Evolutionary conservation across 352 stramenopile genomes (phyloP).

Genomic region (Phytophthora pinifolia): DNA sequence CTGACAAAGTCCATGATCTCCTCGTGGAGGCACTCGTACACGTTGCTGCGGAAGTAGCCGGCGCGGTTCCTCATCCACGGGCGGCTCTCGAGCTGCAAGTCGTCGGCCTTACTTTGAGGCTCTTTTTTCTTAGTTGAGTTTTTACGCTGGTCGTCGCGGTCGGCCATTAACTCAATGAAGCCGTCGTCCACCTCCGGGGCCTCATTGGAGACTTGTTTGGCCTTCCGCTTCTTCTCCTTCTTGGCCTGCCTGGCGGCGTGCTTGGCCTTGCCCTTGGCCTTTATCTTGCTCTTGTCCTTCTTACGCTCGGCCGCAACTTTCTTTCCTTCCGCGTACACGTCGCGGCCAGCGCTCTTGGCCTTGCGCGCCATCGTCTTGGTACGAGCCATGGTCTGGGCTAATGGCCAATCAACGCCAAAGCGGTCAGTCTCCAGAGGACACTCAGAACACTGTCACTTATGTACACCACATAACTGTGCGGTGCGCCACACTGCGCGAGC

Average conservation of each 20-base stretch:
- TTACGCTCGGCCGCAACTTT: constrained; percentile 38
- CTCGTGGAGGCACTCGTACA: constrained; percentile 92
- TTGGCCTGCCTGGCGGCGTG: constrained; percentile 55
- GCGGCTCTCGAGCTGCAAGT: constrained; percentile 46
- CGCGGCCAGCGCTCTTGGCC: constrained; percentile 27
- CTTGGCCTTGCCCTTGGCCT: constrained; percentile 58
- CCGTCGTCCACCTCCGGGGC: constrained; percentile 33
- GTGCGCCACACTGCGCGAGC: constrained; percentile 14
- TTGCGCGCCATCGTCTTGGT: constrained; percentile 43
- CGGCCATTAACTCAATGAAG: constrained; percentile 49
- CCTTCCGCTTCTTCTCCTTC: constrained; percentile 42
- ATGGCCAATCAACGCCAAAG: background rate
- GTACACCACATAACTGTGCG: background rate
- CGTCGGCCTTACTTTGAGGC: constrained; percentile 11
- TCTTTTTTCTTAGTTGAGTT: constrained; percentile 12
- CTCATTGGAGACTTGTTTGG: constrained; percentile 6
- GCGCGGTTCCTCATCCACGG: constrained; percentile 71
- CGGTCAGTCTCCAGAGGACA: background rate
- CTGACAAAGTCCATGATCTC: constrained; percentile 95
- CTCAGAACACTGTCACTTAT: background rate
- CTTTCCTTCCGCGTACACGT: constrained; percentile 37
- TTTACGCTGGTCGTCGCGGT: constrained; percentile 13
- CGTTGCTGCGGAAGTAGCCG: constrained; percentile 61
- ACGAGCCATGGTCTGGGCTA: constrained; percentile 40
- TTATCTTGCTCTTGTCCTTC: constrained; percentile 59